Percentiles rank a stretch among this genome's conserved stretches.
These are phyloP conservation scores for Atkinsonella texensis DNA, from an alignment of 2,329 filamentous ascomycete genomes.

Conservation along the genomic window DNA sequence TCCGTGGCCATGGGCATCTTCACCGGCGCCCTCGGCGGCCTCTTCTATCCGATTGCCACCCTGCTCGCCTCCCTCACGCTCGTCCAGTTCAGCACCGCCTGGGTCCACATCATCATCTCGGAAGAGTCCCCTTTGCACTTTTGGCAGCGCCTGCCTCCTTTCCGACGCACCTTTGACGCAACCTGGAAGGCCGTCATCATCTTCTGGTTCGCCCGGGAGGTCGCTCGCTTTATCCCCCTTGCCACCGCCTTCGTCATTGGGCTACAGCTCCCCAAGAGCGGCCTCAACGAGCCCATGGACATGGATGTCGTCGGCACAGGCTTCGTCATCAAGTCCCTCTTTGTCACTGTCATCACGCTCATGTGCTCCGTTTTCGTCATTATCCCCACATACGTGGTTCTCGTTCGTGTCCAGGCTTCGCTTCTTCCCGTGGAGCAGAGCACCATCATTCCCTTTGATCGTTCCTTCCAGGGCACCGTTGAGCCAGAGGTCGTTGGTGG, in stretches of 20 bases:
- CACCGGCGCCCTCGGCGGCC: conserved; percentile 28
- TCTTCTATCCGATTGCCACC: conserved; percentile 29
- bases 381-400: conserved; percentile 64
- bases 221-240: conserved; percentile 35
- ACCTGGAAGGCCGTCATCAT: conserved; percentile 56
- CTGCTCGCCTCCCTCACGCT: conserved; percentile 48
- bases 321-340: conserved; percentile 27
- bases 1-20: conserved; percentile 32
- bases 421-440: conserved; percentile 72
- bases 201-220: conserved; percentile 45
- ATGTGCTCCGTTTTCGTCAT: conserved; percentile 49
- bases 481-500: conserved; percentile 64
- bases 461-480: conserved; percentile 67
- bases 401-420: conserved; percentile 76
- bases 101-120: conserved; percentile 80
- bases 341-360: conserved; percentile 34
- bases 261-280: conserved; percentile 26
- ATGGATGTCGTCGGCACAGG: conserved; percentile 17
- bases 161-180: conserved; percentile 51
- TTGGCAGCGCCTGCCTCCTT: conserved; percentile 57
- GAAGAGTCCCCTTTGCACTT: conserved; percentile 50
- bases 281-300: conserved; percentile 22
- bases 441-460: conserved; percentile 82
- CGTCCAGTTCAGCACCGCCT: conserved; percentile 59
- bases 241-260: conserved; percentile 30